Conservation (phyloP, 352 stramenopile species). For the Phytophthora sojae region DNA sequence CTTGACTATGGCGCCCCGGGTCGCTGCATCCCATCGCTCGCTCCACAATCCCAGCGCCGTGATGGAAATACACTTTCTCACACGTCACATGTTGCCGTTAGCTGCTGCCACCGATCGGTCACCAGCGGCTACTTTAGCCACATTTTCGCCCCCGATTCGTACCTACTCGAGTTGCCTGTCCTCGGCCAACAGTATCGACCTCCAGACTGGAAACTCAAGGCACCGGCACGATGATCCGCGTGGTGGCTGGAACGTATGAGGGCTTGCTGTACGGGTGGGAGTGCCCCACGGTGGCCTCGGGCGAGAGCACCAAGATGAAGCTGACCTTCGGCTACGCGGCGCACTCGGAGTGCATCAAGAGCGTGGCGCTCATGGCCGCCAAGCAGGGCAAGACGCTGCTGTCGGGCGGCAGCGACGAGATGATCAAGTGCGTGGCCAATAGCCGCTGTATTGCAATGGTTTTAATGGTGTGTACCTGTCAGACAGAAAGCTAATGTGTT, state of each 20-base stretch:
- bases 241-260: conserved; percentile 88
- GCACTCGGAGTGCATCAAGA: conserved; percentile 89
- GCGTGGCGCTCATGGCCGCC: conserved; percentile 79
- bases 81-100: conserved; percentile 49
- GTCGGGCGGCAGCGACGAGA: conserved; percentile 85
- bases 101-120: conserved; percentile 30
- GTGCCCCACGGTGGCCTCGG: conserved; percentile 43
- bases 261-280: conserved; percentile 89
- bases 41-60: conserved; percentile 17
- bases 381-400: conserved; percentile 86
- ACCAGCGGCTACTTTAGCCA: conserved; percentile 14
- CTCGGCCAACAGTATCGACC: conserved; percentile 40
- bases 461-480: neutral
- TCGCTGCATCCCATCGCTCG: conserved; percentile 27
- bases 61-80: conserved; percentile 44
- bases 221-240: conserved; percentile 61
- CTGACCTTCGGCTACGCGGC: conserved; percentile 87
- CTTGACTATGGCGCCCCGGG: conserved; percentile 6
- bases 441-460: conserved; percentile 6
- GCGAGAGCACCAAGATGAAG: conserved; percentile 69
- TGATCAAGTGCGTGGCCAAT: conserved; percentile 76
- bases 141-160: conserved; percentile 32
- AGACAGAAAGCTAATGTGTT: conserved; percentile 5
- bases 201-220: conserved; percentile 8
- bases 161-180: conserved; percentile 33